phyloP scores from a whole-genome alignment of 371 early-diverging fungal species.

The Rhizopus delemar region DNA sequence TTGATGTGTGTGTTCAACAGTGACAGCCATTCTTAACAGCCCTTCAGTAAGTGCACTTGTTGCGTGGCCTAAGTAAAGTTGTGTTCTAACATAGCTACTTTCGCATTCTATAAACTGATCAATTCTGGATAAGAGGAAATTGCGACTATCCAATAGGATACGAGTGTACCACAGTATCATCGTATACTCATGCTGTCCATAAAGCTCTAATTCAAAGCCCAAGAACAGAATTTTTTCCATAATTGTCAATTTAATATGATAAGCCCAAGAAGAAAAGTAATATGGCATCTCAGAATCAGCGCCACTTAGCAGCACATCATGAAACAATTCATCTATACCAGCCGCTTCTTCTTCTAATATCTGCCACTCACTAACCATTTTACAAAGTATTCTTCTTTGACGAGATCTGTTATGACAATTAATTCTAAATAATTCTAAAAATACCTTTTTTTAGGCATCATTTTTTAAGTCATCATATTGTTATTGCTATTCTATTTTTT shows the following conservation, averaged over 20 bases:
- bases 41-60: constrained; percentile 31
- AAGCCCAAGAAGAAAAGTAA: constrained; percentile 76
- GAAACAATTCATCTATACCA: constrained; percentile 34
- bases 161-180: constrained; percentile 66
- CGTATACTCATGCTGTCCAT: constrained; percentile 66
- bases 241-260: constrained; percentile 65
- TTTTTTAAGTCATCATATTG: not conserved
- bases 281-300: constrained; percentile 33
- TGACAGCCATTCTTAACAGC: constrained; percentile 35
- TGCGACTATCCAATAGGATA: constrained; percentile 40
- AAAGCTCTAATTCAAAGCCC: constrained; percentile 76
- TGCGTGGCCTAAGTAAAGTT: constrained; percentile 17
- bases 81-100: constrained; percentile 7
- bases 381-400: constrained; percentile 65
- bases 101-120: constrained; percentile 1
- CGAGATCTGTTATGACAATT: constrained; percentile 74
- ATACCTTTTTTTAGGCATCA: constrained; percentile 32
- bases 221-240: constrained; percentile 61
- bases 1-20: constrained; percentile 43
- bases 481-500: not conserved
- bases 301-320: constrained; percentile 7
- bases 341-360: constrained; percentile 60
- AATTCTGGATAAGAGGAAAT: constrained; percentile 41
- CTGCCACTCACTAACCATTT: constrained; percentile 69
- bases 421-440: constrained; percentile 62